Conservation (phyloP, 2,329 filamentous ascomycete species). For the Aulographum hederae region DNA sequence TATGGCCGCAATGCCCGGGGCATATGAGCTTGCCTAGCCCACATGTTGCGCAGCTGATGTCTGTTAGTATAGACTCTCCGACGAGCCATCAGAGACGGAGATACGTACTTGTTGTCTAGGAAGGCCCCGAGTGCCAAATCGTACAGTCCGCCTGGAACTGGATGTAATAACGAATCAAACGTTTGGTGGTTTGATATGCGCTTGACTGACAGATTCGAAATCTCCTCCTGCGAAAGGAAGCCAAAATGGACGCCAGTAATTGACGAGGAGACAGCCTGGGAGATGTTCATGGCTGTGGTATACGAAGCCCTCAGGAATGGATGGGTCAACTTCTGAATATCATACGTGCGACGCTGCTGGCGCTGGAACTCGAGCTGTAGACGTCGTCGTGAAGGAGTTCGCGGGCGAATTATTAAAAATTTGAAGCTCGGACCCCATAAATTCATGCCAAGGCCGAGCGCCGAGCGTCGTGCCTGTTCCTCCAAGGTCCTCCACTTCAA, state of each 20-base stretch:
- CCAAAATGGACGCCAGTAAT: constrained; percentile 81
- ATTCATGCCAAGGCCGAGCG: no score
- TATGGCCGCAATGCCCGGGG: constrained; percentile 86
- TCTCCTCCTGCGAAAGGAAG: constrained; percentile 65
- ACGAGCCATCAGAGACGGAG: constrained; percentile 12
- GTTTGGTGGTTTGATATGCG: constrained; percentile 83
- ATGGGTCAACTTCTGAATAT: no score
- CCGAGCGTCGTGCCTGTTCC: no score
- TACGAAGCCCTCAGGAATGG: no score
- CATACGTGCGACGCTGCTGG: no score
- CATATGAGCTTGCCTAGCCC: constrained; percentile 63
- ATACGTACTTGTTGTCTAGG: constrained; percentile 67
- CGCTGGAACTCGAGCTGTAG: no score
- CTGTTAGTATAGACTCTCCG: background rate
- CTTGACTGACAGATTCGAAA: constrained; percentile 79
- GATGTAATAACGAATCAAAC: constrained; percentile 84
- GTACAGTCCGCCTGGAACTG: constrained; percentile 78
- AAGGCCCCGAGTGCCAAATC: constrained; percentile 83
- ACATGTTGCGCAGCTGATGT: constrained; percentile 69
- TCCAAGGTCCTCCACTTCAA: no score
- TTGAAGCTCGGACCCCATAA: no score
- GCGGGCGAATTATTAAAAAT: no score
- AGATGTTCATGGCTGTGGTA: constrained; percentile 21
- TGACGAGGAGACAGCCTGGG: constrained; percentile 63
- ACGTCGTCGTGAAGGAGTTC: no score